A percentile compares a stretch with the other conserved stretches of the same genome.
Conservation (phyloP, 768 basidiomycete species). For the Trametes coccinea region DNA sequence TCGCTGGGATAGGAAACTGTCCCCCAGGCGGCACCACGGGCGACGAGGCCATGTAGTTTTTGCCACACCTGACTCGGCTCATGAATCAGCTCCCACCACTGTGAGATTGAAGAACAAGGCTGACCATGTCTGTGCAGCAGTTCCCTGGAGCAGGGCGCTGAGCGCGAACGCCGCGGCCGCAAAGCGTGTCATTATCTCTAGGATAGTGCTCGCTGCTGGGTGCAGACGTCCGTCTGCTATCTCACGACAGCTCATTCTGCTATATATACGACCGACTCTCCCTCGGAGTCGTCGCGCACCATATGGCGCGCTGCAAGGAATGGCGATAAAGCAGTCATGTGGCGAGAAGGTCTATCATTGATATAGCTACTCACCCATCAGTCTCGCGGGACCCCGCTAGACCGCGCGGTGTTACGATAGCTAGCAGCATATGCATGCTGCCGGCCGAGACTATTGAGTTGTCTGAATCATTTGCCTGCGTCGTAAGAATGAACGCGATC, state of each 20-base stretch:
- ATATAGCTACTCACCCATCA: neutral
- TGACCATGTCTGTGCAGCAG: constrained; percentile 10
- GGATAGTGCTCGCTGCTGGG: neutral
- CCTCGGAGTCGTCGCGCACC: constrained; percentile 1
- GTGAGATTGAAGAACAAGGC: neutral
- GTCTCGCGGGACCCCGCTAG: neutral
- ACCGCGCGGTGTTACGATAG: no score
- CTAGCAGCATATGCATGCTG: no score
- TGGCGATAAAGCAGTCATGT: constrained; percentile 16
- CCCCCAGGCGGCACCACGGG: constrained; percentile 47
- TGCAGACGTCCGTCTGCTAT: constrained; percentile 3
- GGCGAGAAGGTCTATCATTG: constrained; percentile 1
- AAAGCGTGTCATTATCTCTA: neutral
- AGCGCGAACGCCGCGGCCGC: constrained; percentile 1
- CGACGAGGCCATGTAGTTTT: constrained; percentile 45
- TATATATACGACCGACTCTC: constrained; percentile 6
- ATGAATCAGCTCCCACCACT: neutral
- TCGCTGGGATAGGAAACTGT: constrained; percentile 40
- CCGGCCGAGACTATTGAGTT: no score
- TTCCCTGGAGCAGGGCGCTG: constrained; percentile 4
- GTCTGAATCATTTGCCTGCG: no score
- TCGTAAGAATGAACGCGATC: no score
- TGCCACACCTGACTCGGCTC: constrained; percentile 46
- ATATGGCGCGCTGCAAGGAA: constrained; percentile 8
- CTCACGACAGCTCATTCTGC: neutral